A percentile compares a stretch with the other conserved stretches of the same genome.
These are phyloP conservation scores for Castanea crenata DNA, from an alignment of 306 rosid species.

Conservation along the genomic window DNA sequence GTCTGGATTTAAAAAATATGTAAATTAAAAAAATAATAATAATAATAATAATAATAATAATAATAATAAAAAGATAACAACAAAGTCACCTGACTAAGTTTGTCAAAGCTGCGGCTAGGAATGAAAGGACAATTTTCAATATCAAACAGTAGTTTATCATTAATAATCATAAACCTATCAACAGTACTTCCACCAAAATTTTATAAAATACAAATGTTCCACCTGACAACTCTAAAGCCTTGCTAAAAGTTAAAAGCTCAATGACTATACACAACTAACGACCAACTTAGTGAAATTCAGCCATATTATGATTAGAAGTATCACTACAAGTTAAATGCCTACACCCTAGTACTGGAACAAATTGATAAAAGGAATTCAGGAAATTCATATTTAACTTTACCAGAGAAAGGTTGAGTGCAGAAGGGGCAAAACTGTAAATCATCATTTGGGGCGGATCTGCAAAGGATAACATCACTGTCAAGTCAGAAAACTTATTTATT, in stretches of 20 bases:
- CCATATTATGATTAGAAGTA: background rate
- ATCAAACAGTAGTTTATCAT: background rate
- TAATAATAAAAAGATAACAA: background rate
- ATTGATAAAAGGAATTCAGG: background rate
- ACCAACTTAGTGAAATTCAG: background rate
- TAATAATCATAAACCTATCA: background rate
- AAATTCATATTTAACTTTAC: slow-evolving; percentile 29
- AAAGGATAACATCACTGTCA: slow-evolving; percentile 5
- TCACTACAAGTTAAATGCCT: background rate
- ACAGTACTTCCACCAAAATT: background rate
- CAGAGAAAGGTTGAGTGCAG: slow-evolving; percentile 91
- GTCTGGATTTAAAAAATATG: background rate
- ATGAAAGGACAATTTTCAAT: background rate
- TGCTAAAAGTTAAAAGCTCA: background rate
- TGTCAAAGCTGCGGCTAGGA: background rate
- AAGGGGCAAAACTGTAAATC: slow-evolving; percentile 88
- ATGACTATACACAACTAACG: background rate
- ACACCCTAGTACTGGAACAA: background rate
- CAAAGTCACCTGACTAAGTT: background rate
- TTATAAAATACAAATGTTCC: background rate
- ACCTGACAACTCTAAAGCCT: background rate
- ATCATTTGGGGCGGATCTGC: slow-evolving; percentile 75
- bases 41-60: too few species aligned
- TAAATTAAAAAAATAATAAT: background rate
- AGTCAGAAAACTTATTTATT: background rate